These are phyloP conservation scores for Solanum chiquidenum DNA, from an alignment of 257 asterid genomes.

Conservation along the genomic window DNA sequence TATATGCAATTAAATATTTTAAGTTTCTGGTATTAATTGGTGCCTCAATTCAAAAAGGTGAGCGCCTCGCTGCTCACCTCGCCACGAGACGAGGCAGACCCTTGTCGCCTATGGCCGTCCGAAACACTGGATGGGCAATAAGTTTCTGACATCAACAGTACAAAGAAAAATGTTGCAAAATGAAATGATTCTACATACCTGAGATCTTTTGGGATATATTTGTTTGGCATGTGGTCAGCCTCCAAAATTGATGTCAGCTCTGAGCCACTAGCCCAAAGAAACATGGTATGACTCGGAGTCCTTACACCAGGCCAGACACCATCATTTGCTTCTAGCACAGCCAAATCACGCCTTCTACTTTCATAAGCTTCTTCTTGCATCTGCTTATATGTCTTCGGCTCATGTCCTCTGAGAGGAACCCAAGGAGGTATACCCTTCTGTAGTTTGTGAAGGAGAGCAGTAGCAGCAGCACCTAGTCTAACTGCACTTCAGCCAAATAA, in stretches of 20 bases:
- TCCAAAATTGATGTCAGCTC: slow-evolving; percentile 81
- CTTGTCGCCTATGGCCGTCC: too few relatives aligned
- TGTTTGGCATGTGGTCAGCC: slow-evolving; percentile 97
- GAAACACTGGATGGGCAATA: neutral
- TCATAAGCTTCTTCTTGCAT: slow-evolving; percentile 85
- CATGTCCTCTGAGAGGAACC: slow-evolving; percentile 95
- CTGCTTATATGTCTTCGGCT: slow-evolving; percentile 80
- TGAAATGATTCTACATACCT: slow-evolving; percentile 33
- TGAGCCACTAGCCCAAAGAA: slow-evolving; percentile 97
- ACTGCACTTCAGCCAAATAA: slow-evolving; percentile 39
- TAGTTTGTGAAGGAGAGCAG: slow-evolving; percentile 76
- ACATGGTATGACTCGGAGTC: slow-evolving; percentile 87
- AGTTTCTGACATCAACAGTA: neutral
- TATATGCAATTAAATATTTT: too few relatives aligned
- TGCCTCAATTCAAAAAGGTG: too few relatives aligned
- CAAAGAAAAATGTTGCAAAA: neutral
- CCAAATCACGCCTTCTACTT: slow-evolving; percentile 78
- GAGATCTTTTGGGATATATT: slow-evolving; percentile 72
- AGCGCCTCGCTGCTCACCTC: too few relatives aligned
- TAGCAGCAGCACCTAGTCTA: slow-evolving; percentile 86
- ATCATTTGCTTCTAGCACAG: slow-evolving; percentile 78
- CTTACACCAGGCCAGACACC: slow-evolving; percentile 94
- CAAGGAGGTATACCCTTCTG: slow-evolving; percentile 94
- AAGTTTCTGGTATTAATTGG: too few relatives aligned
- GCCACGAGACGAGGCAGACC: too few relatives aligned